Evolutionary conservation across 331 rosid genomes (phyloP).

Genomic region (Saraca asoca): DNA sequence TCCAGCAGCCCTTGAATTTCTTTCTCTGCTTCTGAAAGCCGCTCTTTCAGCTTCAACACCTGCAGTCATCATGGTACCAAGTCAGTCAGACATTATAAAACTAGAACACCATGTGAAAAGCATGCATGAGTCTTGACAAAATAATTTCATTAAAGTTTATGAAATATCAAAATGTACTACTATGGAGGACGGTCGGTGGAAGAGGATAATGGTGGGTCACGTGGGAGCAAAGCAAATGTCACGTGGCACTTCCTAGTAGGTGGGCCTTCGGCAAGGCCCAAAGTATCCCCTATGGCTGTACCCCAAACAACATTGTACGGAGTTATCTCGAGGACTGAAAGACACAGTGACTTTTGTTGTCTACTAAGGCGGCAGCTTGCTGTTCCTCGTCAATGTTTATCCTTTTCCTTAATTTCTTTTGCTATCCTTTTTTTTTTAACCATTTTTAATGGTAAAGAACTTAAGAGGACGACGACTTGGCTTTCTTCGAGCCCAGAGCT

Average conservation of each 20-base stretch:
- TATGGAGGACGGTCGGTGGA: background rate
- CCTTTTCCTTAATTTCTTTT: too few species aligned
- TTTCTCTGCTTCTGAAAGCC: constrained; percentile 57
- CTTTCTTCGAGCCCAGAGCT: constrained; percentile 69
- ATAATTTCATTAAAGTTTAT: too few species aligned
- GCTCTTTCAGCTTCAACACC: constrained; percentile 66
- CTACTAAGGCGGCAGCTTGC: constrained; percentile 55
- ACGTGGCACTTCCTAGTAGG: constrained; percentile 33
- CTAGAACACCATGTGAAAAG: too few species aligned
- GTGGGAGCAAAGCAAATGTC: constrained; percentile 36
- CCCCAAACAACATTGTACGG: constrained; percentile 50
- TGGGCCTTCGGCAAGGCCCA: constrained; percentile 53
- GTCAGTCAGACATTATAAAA: background rate
- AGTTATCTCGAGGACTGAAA: constrained; percentile 21
- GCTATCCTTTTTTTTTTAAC: background rate
- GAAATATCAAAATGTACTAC: background rate
- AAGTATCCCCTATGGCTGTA: constrained; percentile 30
- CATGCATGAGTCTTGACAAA: too few species aligned
- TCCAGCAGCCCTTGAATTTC: constrained; percentile 57
- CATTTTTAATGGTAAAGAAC: constrained; percentile 31
- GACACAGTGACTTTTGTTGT: constrained; percentile 40
- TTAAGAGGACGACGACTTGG: constrained; percentile 36
- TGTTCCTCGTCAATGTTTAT: constrained; percentile 29
- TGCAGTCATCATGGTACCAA: constrained; percentile 20
- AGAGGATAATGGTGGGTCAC: constrained; percentile 26